phyloP scores from a whole-genome alignment of 2,329 filamentous ascomycete species.

The Aspergillus fischeri region DNA sequence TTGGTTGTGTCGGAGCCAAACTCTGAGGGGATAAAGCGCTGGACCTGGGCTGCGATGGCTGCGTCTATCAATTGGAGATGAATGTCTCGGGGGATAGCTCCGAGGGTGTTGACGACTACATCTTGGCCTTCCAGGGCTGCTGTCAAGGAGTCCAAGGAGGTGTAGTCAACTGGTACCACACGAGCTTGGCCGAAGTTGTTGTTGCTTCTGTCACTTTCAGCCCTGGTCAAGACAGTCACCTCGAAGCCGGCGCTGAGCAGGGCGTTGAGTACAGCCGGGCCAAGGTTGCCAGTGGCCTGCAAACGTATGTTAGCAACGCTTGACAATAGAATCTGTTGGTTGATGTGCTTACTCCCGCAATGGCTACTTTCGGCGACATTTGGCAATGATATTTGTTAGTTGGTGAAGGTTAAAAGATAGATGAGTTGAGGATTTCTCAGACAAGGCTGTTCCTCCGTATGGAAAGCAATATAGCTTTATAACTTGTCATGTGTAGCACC shows the following conservation, averaged over 20 bases:
- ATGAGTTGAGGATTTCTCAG: too few species aligned
- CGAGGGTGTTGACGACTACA: slow-evolving; percentile 24
- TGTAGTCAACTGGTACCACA: slow-evolving; percentile 26
- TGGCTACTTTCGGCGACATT: too few species aligned
- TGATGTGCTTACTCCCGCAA: too few species aligned
- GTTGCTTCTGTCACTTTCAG: slow-evolving; percentile 3
- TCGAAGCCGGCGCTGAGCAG: slow-evolving; percentile 21
- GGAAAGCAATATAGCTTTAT: not conserved
- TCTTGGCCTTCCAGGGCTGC: slow-evolving; percentile 25
- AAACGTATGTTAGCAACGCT: too few species aligned
- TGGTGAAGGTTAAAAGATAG: too few species aligned
- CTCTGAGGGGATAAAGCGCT: slow-evolving; percentile 28
- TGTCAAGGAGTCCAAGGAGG: slow-evolving; percentile 21
- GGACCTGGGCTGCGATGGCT: slow-evolving; percentile 4
- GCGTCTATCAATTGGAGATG: slow-evolving; percentile 10
- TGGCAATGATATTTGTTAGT: too few species aligned
- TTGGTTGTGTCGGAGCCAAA: slow-evolving; percentile 32
- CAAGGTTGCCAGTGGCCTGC: slow-evolving; percentile 28
- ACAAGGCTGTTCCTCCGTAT: too few species aligned
- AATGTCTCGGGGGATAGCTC: not conserved
- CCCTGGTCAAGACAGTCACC: slow-evolving; percentile 26
- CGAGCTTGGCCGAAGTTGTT: slow-evolving; percentile 3
- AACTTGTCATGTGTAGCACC: not conserved
- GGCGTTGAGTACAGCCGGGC: slow-evolving; percentile 22
- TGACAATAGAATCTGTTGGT: too few species aligned